Percentiles rank a stretch among this genome's conserved stretches.
phyloP scores from a whole-genome alignment of 805 yeast genomes.

The Pichia occidentalis region DNA sequence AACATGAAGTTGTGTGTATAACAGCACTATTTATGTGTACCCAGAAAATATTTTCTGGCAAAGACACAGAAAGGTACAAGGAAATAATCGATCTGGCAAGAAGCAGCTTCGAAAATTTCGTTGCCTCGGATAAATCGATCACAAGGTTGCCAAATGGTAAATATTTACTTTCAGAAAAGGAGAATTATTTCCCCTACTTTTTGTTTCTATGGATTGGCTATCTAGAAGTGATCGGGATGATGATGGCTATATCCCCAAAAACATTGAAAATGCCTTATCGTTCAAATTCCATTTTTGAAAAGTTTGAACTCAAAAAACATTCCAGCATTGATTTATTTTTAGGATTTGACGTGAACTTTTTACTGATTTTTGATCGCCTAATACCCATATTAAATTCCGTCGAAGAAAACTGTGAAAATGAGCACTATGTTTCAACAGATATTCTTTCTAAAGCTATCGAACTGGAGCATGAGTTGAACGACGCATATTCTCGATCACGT shows the following conservation, averaged over 20 bases:
- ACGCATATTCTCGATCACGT: constrained; percentile 1
- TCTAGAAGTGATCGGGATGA: constrained; percentile 12
- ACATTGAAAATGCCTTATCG: constrained; percentile 9
- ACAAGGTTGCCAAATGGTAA: constrained; percentile 5
- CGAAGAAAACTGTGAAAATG: not conserved
- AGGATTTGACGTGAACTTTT: constrained; percentile 58
- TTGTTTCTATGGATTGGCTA: constrained; percentile 10
- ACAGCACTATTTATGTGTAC: constrained; percentile 8
- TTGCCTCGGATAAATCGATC: constrained; percentile 4
- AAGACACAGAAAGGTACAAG: constrained; percentile 5
- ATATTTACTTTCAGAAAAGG: constrained; percentile 5
- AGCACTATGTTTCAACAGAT: constrained; percentile 1
- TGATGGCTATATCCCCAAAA: constrained; percentile 9
- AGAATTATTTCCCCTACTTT: constrained; percentile 5
- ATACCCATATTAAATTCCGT: constrained; percentile 6
- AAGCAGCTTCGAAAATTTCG: constrained; percentile 1
- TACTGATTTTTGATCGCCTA: constrained; percentile 32
- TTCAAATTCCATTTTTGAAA: constrained; percentile 4
- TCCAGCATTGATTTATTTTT: constrained; percentile 46
- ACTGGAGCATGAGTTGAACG: constrained; percentile 9
- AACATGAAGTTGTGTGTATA: constrained; percentile 9
- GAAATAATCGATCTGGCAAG: constrained; percentile 8
- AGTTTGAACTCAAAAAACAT: not conserved
- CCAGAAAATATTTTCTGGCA: constrained; percentile 9
- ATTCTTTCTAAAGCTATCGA: constrained; percentile 9